Conservation (phyloP, 768 basidiomycete species). For the Collybiopsis confluens region DNA sequence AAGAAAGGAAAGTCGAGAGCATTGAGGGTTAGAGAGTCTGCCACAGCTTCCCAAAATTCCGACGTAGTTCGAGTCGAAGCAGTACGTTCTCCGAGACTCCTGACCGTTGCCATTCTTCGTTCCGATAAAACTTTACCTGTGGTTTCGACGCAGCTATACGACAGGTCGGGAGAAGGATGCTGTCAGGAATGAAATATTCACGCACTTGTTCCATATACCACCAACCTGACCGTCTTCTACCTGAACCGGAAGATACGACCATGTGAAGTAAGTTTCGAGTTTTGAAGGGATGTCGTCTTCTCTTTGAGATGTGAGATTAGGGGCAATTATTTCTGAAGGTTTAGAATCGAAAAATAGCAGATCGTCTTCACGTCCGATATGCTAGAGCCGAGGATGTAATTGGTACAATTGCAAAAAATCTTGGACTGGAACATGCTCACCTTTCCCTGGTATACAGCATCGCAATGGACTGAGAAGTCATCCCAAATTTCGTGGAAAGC, state of each 20-base stretch:
- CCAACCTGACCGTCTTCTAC: slow-evolving; percentile 5
- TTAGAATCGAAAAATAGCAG: slow-evolving; percentile 7
- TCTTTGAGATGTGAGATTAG: neutral
- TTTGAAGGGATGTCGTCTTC: neutral
- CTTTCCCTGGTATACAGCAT: slow-evolving; percentile 4
- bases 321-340: neutral
- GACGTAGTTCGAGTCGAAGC: neutral
- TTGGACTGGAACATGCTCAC: neutral
- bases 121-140: slow-evolving; percentile 8
- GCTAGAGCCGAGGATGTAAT: no score
- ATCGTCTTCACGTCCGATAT: slow-evolving; percentile 2
- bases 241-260: slow-evolving; percentile 7
- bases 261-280: slow-evolving; percentile 9
- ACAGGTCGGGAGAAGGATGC: neutral
- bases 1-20: slow-evolving; percentile 4
- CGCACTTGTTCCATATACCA: slow-evolving; percentile 7
- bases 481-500: slow-evolving; percentile 11
- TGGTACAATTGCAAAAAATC: neutral
- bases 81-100: slow-evolving; percentile 2
- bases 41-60: slow-evolving; percentile 6
- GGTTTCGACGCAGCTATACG: slow-evolving; percentile 4
- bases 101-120: slow-evolving; percentile 5
- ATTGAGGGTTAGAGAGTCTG: neutral
- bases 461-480: slow-evolving; percentile 5
- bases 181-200: neutral